A percentile compares a stretch with the other conserved stretches of the same genome.
Conservation (phyloP, 2,329 filamentous ascomycete species). For the Botryosphaeria agaves region DNA sequence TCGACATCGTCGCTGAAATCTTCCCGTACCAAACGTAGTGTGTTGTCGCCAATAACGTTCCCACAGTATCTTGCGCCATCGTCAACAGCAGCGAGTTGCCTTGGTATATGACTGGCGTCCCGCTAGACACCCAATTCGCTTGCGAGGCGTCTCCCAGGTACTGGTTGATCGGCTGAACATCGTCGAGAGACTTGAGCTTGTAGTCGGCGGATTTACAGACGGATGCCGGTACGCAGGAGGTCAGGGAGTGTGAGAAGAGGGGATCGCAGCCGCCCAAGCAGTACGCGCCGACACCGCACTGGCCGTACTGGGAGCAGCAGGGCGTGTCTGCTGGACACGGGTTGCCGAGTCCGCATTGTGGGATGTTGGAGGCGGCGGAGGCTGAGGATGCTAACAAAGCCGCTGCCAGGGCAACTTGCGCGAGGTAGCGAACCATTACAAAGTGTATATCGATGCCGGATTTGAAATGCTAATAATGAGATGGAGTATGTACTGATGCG, state of each 20-base stretch:
- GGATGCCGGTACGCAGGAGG: conserved; percentile 73
- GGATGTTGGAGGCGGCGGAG: too few relatives aligned
- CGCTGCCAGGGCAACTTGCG: too few relatives aligned
- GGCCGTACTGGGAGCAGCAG: conserved; percentile 45
- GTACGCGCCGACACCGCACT: conserved; percentile 87
- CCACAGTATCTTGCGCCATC: conserved; percentile 72
- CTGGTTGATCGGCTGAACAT: conserved; percentile 52
- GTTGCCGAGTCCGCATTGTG: conserved; percentile 27
- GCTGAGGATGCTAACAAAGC: too few relatives aligned
- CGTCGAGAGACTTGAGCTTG: conserved; percentile 55
- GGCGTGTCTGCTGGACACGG: conserved; percentile 47
- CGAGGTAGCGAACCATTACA: too few relatives aligned
- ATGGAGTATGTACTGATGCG: too few relatives aligned
- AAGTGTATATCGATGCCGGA: too few relatives aligned
- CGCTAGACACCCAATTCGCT: conserved; percentile 79
- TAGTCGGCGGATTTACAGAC: conserved; percentile 61
- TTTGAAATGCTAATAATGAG: too few relatives aligned
- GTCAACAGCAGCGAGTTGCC: conserved; percentile 59
- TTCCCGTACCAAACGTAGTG: conserved; percentile 96
- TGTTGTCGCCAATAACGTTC: conserved; percentile 71
- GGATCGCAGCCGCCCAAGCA: conserved; percentile 94
- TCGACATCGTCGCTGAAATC: conserved; percentile 71
- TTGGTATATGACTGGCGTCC: conserved; percentile 50
- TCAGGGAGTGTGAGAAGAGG: conserved; percentile 61
- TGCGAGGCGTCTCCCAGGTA: conserved; percentile 72